phyloP scores from a whole-genome alignment of 768 basidiomycete genomes.

The Tylopilus subfusipes region DNA sequence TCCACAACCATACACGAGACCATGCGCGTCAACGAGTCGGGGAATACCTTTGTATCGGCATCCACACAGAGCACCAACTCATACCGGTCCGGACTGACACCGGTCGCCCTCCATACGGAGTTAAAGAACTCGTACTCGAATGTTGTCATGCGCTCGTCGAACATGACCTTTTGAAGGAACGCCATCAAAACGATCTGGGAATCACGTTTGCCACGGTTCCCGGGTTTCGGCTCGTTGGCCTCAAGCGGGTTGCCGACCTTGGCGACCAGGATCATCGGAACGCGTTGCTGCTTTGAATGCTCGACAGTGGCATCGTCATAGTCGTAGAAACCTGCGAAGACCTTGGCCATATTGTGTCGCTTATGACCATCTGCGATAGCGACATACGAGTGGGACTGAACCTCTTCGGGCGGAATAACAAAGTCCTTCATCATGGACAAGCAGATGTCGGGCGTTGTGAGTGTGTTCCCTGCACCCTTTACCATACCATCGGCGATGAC shows the following conservation, averaged over 20 bases:
- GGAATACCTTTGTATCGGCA: constrained; percentile 98
- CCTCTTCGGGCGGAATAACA: constrained; percentile 72
- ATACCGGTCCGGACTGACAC: constrained; percentile 93
- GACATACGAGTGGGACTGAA: constrained; percentile 93
- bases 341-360: constrained; percentile 98
- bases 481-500: constrained; percentile 99
- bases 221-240: constrained; percentile 85
- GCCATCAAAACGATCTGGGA: constrained; percentile 96
- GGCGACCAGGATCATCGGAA: constrained; percentile 93
- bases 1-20: constrained; percentile 95
- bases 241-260: constrained; percentile 95
- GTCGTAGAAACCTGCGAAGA: constrained; percentile 95
- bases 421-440: constrained; percentile 98
- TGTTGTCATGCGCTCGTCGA: constrained; percentile 99
- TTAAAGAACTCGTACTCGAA: constrained; percentile 99
- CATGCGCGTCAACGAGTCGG: constrained; percentile 96
- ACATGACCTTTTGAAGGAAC: constrained; percentile 99
- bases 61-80: constrained; percentile 95
- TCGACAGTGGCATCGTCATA: constrained; percentile 92
- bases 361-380: constrained; percentile 99
- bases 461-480: constrained; percentile 84
- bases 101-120: constrained; percentile 91
- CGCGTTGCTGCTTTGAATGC: constrained; percentile 90
- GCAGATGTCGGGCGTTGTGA: constrained; percentile 93
- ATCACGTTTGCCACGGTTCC: constrained; percentile 98